These are phyloP conservation scores for Colletotrichum sp. DNA, from an alignment of 2,329 filamentous ascomycete species.

Conservation along the genomic window DNA sequence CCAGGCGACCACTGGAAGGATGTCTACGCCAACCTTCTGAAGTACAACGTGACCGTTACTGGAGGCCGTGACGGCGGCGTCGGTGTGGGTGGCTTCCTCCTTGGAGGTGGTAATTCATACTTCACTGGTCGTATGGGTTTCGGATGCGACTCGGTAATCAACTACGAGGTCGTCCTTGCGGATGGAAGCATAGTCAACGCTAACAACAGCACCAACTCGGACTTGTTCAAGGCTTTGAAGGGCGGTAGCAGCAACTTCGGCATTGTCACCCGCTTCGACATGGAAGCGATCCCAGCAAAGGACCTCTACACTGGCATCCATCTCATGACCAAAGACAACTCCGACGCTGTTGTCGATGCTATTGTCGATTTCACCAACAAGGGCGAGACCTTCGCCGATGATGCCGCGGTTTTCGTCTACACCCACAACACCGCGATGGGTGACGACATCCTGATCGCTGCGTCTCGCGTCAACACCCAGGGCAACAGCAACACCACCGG, in stretches of 20 bases:
- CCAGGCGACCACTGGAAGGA: slow-evolving; percentile 15
- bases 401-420: slow-evolving; percentile 32
- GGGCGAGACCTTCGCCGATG: slow-evolving; percentile 29
- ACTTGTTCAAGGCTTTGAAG: slow-evolving; percentile 53
- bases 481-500: neutral
- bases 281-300: slow-evolving; percentile 19
- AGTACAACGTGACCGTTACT: slow-evolving; percentile 36
- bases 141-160: slow-evolving; percentile 48
- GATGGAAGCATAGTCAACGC: slow-evolving; percentile 46
- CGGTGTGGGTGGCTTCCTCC: slow-evolving; percentile 48
- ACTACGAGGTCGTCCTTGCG: slow-evolving; percentile 51
- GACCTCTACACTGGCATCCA: slow-evolving; percentile 18
- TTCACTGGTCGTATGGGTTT: slow-evolving; percentile 49
- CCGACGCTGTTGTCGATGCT: slow-evolving; percentile 23
- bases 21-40: slow-evolving; percentile 11
- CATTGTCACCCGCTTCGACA: slow-evolving; percentile 39
- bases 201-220: slow-evolving; percentile 36
- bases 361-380: slow-evolving; percentile 49
- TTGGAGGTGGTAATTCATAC: slow-evolving; percentile 55
- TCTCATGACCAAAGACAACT: slow-evolving; percentile 15
- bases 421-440: slow-evolving; percentile 12
- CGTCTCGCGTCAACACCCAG: slow-evolving; percentile 25
- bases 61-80: slow-evolving; percentile 48
- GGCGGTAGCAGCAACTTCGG: slow-evolving; percentile 57
- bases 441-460: slow-evolving; percentile 18